Conservation (phyloP, 495 filamentous ascomycete genomes). For the Xanthoparmelia taractica region DNA sequence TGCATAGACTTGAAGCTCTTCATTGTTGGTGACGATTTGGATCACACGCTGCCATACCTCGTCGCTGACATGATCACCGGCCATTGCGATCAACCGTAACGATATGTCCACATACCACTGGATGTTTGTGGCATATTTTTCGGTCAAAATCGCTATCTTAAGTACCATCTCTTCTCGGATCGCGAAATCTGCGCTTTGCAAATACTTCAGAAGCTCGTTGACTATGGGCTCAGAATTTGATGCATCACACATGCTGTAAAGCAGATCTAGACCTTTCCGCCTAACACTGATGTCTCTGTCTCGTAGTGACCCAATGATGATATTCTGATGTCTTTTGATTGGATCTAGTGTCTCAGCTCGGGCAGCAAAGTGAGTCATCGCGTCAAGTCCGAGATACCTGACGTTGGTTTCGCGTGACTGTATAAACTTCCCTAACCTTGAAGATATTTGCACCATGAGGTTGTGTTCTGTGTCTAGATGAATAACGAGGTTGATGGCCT, state of each 20-base stretch:
- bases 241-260: slow-evolving; percentile 99
- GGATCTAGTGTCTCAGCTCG: slow-evolving; percentile 91
- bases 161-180: slow-evolving; percentile 99
- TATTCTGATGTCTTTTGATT: slow-evolving; percentile 95
- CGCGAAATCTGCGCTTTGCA: slow-evolving; percentile 93
- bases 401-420: slow-evolving; percentile 96
- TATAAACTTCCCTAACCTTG: slow-evolving; percentile 89
- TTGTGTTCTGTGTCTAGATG: slow-evolving; percentile 95
- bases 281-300: slow-evolving; percentile 97
- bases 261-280: slow-evolving; percentile 86
- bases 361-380: slow-evolving; percentile 97
- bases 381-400: slow-evolving; percentile 90
- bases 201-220: slow-evolving; percentile 83
- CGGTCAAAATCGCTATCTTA: slow-evolving; percentile 95
- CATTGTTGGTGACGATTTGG: slow-evolving; percentile 99
- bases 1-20: slow-evolving; percentile 94
- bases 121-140: slow-evolving; percentile 96
- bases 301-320: slow-evolving; percentile 87
- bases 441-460: slow-evolving; percentile 95
- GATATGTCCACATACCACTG: slow-evolving; percentile 99
- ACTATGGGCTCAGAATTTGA: slow-evolving; percentile 89
- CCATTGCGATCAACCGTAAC: slow-evolving; percentile 86
- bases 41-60: slow-evolving; percentile 99
- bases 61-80: slow-evolving; percentile 96
- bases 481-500: slow-evolving; percentile 97